A percentile compares a stretch with the other conserved stretches of the same genome.
These are phyloP conservation scores for Didymella pomorum DNA, from an alignment of 2,329 filamentous ascomycete species.

Conservation along the genomic window DNA sequence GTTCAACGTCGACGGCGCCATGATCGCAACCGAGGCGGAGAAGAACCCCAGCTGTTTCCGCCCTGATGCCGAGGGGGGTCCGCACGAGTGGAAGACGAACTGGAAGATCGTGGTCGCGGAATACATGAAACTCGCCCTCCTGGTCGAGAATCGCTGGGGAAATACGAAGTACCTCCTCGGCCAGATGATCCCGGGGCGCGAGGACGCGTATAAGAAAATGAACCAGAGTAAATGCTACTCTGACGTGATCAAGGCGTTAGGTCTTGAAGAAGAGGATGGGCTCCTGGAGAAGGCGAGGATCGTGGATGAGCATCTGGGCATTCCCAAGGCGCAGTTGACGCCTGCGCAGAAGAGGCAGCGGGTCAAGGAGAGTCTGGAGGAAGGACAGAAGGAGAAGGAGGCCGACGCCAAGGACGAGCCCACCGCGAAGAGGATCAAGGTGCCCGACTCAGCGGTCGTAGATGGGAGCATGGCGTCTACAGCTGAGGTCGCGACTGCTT, in stretches of 20 bases:
- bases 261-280: slow-evolving; percentile 69
- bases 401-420: slow-evolving; percentile 22
- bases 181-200: slow-evolving; percentile 85
- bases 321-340: slow-evolving; percentile 61
- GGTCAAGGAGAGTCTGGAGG: slow-evolving; percentile 35
- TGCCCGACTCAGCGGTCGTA: slow-evolving; percentile 25
- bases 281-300: slow-evolving; percentile 70
- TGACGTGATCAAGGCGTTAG: slow-evolving; percentile 71
- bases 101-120: slow-evolving; percentile 81
- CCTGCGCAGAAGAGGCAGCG: slow-evolving; percentile 57
- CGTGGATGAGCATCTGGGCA: slow-evolving; percentile 69
- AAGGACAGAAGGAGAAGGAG: slow-evolving; percentile 20
- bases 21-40: slow-evolving; percentile 96
- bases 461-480: slow-evolving; percentile 16
- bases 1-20: slow-evolving; percentile 89
- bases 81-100: slow-evolving; percentile 58
- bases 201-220: slow-evolving; percentile 67
- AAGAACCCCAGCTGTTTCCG: slow-evolving; percentile 90
- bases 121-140: slow-evolving; percentile 76
- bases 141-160: slow-evolving; percentile 83
- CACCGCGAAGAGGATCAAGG: slow-evolving; percentile 40
- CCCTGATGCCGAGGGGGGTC: slow-evolving; percentile 70
- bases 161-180: slow-evolving; percentile 93
- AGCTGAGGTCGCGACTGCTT: slow-evolving; percentile 25
- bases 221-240: slow-evolving; percentile 74